phyloP scores from a whole-genome alignment of 805 yeast genomes.

The Candida sphagnicola region DNA sequence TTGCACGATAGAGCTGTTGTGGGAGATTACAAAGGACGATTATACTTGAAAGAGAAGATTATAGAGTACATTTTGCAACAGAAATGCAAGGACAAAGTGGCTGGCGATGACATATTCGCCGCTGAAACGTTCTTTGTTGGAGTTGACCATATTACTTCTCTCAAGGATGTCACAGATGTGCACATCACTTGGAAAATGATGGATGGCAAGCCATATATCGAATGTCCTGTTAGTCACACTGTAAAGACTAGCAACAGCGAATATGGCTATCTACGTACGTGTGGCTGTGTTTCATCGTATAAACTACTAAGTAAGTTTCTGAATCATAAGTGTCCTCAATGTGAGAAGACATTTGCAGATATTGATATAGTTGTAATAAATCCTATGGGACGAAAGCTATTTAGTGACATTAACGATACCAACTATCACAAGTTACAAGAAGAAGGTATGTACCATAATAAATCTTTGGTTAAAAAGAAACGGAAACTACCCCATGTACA shows the following conservation, averaged over 20 bases:
- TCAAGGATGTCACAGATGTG: conserved; percentile 24
- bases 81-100: conserved; percentile 10
- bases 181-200: conserved; percentile 15
- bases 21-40: conserved; percentile 62
- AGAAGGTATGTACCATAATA: conserved; percentile 22
- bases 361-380: conserved; percentile 31
- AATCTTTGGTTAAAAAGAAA: conserved; percentile 14
- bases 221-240: conserved; percentile 30
- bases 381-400: conserved; percentile 13
- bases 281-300: conserved; percentile 36
- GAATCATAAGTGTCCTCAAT: conserved; percentile 26
- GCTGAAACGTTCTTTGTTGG: too few relatives aligned
- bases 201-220: conserved; percentile 11
- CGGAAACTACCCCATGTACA: conserved; percentile 4
- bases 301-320: conserved; percentile 17
- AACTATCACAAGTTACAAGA: conserved; percentile 9
- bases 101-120: background rate
- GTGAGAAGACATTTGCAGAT: conserved; percentile 19
- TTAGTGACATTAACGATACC: conserved; percentile 10
- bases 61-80: conserved; percentile 51
- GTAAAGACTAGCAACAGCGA: conserved; percentile 11
- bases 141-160: conserved; percentile 18
- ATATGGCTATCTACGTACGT: conserved; percentile 29
- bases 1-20: conserved; percentile 50
- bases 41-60: conserved; percentile 62